These are phyloP conservation scores for Vairimorpha ceranae DNA, from an alignment of 371 early-diverging fungal species.

Conservation along the genomic window DNA sequence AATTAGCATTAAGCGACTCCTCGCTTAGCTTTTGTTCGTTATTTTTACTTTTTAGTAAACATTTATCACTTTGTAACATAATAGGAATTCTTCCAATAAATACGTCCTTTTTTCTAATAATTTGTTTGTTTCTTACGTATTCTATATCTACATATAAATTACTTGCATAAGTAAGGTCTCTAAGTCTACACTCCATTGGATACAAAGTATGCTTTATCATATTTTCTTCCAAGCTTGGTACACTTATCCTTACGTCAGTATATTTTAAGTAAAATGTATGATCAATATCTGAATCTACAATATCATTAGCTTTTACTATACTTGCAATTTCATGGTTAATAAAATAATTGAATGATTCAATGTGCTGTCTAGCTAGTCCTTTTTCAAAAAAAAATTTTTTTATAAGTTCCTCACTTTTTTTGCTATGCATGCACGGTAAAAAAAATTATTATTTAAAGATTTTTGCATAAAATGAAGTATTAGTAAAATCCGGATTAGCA, in stretches of 20 bases:
- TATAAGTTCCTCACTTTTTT: slow-evolving; percentile 65
- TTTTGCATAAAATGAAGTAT: neutral
- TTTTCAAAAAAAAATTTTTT: slow-evolving; percentile 90
- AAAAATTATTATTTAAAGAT: too few relatives aligned
- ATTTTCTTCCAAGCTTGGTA: slow-evolving; percentile 66
- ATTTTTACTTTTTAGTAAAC: slow-evolving; percentile 66
- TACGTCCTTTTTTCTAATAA: slow-evolving; percentile 75
- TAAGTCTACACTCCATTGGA: slow-evolving; percentile 93
- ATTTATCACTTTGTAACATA: slow-evolving; percentile 85
- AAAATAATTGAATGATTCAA: slow-evolving; percentile 98
- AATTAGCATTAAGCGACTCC: neutral
- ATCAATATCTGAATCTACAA: slow-evolving; percentile 92
- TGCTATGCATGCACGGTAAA: neutral
- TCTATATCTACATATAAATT: slow-evolving; percentile 88
- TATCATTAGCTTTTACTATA: slow-evolving; percentile 83
- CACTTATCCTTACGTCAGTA: slow-evolving; percentile 57
- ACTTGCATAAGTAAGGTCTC: slow-evolving; percentile 93
- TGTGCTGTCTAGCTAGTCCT: slow-evolving; percentile 96
- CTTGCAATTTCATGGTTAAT: slow-evolving; percentile 83
- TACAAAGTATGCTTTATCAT: slow-evolving; percentile 66
- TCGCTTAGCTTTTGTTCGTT: slow-evolving; percentile 7
- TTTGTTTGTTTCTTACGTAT: slow-evolving; percentile 79
- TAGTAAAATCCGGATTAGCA: too few relatives aligned
- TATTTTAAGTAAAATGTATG: slow-evolving; percentile 84
- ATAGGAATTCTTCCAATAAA: slow-evolving; percentile 92